Conservation (phyloP, 2,329 filamentous ascomycete genomes). For the Colletotrichum sp. region DNA sequence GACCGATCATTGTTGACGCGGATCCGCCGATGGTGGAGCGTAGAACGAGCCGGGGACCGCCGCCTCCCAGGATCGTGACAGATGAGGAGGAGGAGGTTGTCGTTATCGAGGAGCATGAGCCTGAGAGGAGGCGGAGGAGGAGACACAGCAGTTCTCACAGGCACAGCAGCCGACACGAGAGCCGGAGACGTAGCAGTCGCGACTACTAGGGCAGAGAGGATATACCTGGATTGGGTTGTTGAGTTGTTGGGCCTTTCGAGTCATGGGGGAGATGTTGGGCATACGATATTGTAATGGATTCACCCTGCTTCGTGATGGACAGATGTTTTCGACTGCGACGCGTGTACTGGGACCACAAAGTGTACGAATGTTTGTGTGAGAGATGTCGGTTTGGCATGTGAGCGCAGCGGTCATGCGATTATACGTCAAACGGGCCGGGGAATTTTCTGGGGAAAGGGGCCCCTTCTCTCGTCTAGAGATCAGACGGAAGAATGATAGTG, state of each 20-base stretch:
- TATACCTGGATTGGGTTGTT: not conserved
- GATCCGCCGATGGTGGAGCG: constrained; percentile 23
- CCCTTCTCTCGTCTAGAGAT: not conserved
- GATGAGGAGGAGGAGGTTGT: constrained; percentile 33
- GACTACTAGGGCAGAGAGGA: constrained; percentile 2
- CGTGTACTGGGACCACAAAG: not conserved
- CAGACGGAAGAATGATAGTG: not conserved
- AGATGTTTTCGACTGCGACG: not conserved
- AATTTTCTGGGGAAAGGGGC: not conserved
- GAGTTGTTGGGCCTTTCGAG: not conserved
- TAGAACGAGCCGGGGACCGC: constrained; percentile 22
- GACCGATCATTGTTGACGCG: constrained; percentile 30
- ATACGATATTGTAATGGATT: not conserved
- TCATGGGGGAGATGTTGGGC: not conserved
- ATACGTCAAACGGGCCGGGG: not conserved
- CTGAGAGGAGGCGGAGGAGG: constrained; percentile 28
- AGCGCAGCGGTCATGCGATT: not conserved
- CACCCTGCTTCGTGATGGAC: not conserved
- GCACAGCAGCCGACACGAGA: not conserved
- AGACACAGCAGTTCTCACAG: not conserved
- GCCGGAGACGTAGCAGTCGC: constrained; percentile 10
- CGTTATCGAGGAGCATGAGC: constrained; percentile 39
- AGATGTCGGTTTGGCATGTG: not conserved
- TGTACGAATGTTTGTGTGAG: not conserved
- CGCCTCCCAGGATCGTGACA: constrained; percentile 31